Conservation (phyloP, 441 rosid genomes). For the Biscutella auriculata region DNA sequence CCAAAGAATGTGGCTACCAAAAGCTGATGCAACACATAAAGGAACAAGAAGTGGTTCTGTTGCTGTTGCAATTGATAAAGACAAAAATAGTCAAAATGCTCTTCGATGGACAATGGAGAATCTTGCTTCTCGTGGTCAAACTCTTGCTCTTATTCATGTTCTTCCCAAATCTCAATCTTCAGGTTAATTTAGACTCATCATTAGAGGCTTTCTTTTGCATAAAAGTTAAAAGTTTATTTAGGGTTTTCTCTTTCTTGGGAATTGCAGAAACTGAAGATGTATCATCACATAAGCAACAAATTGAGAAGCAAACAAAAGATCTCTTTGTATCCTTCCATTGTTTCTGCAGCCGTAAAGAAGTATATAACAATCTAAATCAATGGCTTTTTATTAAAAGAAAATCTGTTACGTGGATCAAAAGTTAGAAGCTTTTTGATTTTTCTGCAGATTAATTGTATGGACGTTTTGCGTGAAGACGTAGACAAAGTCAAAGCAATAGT, state of each 20-base stretch:
- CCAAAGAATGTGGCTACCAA: slow-evolving; percentile 48
- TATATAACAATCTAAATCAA: too few species aligned
- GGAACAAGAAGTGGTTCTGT: slow-evolving; percentile 36
- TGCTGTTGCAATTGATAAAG: slow-evolving; percentile 82
- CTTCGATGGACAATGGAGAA: slow-evolving; percentile 75
- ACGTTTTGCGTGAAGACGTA: slow-evolving; percentile 36
- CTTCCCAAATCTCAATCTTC: slow-evolving; percentile 13
- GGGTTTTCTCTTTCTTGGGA: too few species aligned
- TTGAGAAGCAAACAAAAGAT: slow-evolving; percentile 48
- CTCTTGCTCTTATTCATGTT: slow-evolving; percentile 63
- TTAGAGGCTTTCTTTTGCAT: slow-evolving; percentile 11
- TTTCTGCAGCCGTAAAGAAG: slow-evolving; percentile 71
- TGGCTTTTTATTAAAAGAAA: too few species aligned
- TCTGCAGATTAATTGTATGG: too few species aligned
- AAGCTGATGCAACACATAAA: slow-evolving; percentile 18
- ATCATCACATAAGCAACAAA: slow-evolving; percentile 19
- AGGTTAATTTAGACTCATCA: neutral
- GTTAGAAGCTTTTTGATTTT: too few species aligned
- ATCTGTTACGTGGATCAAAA: too few species aligned
- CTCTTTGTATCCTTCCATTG: slow-evolving; percentile 72
- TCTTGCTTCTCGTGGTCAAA: slow-evolving; percentile 52
- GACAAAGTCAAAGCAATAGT: slow-evolving; percentile 63
- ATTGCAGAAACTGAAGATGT: slow-evolving; percentile 25
- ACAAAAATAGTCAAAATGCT: slow-evolving; percentile 68
- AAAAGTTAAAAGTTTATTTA: neutral